Base-by-base conservation (phyloP, 768 basidiomycete species). In the Tulasnella sp. region DNA sequence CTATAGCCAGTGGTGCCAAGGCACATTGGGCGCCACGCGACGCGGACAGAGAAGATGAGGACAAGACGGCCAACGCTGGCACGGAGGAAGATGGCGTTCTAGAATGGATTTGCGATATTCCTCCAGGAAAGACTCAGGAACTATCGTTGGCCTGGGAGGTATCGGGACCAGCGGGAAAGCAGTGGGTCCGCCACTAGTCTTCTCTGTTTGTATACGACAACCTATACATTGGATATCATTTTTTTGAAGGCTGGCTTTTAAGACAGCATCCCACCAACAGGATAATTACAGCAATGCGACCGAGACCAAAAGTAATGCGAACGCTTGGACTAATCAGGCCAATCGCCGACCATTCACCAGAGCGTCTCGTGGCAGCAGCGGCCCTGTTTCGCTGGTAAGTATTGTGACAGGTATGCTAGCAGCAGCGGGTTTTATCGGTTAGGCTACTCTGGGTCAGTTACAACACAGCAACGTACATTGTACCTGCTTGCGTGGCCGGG, bases 21-120 rank as follows among this genome's bases (percentile, higher is more conserved):
- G 67, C 67, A 9, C 45, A 69, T 12, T 70, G 68, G 68, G 19
- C 68, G 17, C 68, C 19, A 31, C 31, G 39, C 17, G 68, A 38
- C 39, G 15, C 31, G 8, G 64, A 25, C 64, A 25, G 34, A 12
- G 64, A 67, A 25, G 25, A 36, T 67, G 34, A n/a, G 11, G 25
- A 67, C 25, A n/a, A 67, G 11, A n/a, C 34, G 7, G 25, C 42
- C 9, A 42, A 42, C 42, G 71, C 36, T 19, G 71, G 71, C 19
- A 40, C 42, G 36, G 71, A 72, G 34, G 71, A 72, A 45, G 71
- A 45, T 45, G 71, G 71, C 3, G 38, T 72, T 9, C 17, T 72
- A 22, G 71, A 72, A 54, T 72, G 71, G 71, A 40, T 72, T 19
- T 72, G 71, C 34, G 71, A 72, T 25, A 34, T 72, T 34, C 36